Evolutionary conservation across 495 filamentous ascomycete species (phyloP), one percentile per base, ranked within the genome.

Genomic region (Xylaria cubensis): DNA sequence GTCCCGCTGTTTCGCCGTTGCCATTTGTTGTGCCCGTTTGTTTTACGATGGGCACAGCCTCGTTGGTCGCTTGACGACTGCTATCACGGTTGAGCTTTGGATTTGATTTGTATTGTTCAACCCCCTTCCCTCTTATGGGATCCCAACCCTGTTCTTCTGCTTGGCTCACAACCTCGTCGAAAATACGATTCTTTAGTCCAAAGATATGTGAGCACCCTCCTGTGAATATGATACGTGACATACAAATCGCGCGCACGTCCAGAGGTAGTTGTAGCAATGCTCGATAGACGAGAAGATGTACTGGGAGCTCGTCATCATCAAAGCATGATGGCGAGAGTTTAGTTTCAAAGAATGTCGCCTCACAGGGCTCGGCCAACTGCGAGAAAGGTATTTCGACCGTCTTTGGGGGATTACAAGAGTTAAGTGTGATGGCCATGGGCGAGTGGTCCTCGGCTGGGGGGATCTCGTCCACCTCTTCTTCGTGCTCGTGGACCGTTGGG

Each of bases 201-300:
- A 93, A 88, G 15, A 98, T 90, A 29, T 88, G 87, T 48, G 94
- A 89, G 59, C 92, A 91, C 7, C 94, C 94, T 46, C 96, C 96
- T 0, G 92, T 91, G 76, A 98, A 90, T 5, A 97, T 86, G 65
- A 99, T 94, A 64, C 95, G 92, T 8, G 94, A 89, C 93, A 98
- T 96, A 80, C 94, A 97, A 10, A 91, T 82, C 0, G 90, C 90
- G 29, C 96, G 90, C 26, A 93, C 89, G 82, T 99, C 96, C 3
- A 94, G 83, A 0, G 94, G 92, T 1, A 97, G 85, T 12, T 88
- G 81, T 2, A 95, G 84, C 4, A 99, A 87, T n/a, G 87, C 84
- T 41, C 87, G 86, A 81, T 97, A 97, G 1, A 94, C 85, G 10
- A 98, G 86, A 10, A 88, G 72, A 39, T 90, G 91, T 0, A 98